These are phyloP conservation scores for Luffa aegyptiaca DNA, from an alignment of 306 rosid species.

Conservation along the genomic window DNA sequence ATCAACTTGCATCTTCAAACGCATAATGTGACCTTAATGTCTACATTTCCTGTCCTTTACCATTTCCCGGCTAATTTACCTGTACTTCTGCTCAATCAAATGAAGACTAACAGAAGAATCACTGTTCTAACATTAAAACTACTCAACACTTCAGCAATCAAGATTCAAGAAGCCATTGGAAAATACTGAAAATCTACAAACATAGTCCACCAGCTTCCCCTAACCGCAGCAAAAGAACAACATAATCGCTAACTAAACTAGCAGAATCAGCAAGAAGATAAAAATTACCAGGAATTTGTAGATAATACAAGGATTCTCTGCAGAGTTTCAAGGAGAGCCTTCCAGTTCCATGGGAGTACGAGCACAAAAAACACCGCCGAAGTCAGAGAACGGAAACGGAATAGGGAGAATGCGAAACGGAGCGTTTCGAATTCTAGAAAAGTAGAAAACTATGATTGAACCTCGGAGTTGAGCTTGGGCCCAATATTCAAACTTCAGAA, in stretches of 20 bases:
- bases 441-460: background rate
- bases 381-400: background rate
- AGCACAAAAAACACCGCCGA: background rate
- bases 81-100: background rate
- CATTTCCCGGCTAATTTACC: background rate
- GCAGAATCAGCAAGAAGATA: background rate
- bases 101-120: background rate
- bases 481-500: background rate
- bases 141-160: background rate
- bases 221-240: background rate
- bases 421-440: background rate
- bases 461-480: background rate
- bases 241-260: background rate
- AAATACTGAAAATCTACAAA: background rate
- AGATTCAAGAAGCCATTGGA: background rate
- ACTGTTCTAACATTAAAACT: background rate
- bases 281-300: background rate
- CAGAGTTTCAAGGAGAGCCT: background rate
- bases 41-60: background rate
- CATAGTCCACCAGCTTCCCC: background rate
- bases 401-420: background rate
- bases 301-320: background rate
- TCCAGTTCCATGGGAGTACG: background rate
- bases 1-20: conserved; percentile 1
- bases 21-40: background rate